Percentiles rank a stretch among this genome's conserved stretches.
phyloP scores from a whole-genome alignment of 1,139 yeast genomes.

The Protomyces lactucae-debilis region DNA sequence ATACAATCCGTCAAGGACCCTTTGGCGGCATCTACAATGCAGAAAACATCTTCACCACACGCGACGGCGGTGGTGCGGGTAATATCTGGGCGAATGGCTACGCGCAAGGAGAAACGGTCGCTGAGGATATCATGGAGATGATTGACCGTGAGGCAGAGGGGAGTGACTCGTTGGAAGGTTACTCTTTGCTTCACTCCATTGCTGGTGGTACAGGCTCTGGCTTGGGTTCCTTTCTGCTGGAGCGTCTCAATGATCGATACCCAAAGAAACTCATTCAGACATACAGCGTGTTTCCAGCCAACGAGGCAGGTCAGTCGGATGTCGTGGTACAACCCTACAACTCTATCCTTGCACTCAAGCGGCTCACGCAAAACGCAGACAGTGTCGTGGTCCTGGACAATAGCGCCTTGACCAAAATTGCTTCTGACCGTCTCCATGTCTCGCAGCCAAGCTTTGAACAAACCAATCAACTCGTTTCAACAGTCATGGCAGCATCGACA shows the following conservation, averaged over 20 bases:
- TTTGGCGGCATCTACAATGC: slow-evolving; percentile 74
- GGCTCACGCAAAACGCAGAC: slow-evolving; percentile 80
- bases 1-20: slow-evolving; percentile 45
- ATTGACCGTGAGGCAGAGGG: slow-evolving; percentile 87
- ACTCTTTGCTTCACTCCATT: slow-evolving; percentile 88
- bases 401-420: slow-evolving; percentile 69
- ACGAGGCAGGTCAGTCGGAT: slow-evolving; percentile 68
- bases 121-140: slow-evolving; percentile 71
- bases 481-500: slow-evolving; percentile 77
- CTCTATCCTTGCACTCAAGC: slow-evolving; percentile 69
- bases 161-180: slow-evolving; percentile 83
- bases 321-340: slow-evolving; percentile 97
- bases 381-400: slow-evolving; percentile 85
- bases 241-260: slow-evolving; percentile 71
- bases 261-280: slow-evolving; percentile 80
- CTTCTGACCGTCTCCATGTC: slow-evolving; percentile 48
- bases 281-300: slow-evolving; percentile 75
- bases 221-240: slow-evolving; percentile 76
- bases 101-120: slow-evolving; percentile 62
- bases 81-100: slow-evolving; percentile 95
- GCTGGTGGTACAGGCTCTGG: slow-evolving; percentile 99
- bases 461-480: slow-evolving; percentile 73
- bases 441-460: slow-evolving; percentile 56
- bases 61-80: slow-evolving; percentile 87
- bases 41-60: slow-evolving; percentile 70